Evolutionary conservation across 192 early-diverging fungal species (phyloP).

Genomic region (Allomyces arbusculus): DNA sequence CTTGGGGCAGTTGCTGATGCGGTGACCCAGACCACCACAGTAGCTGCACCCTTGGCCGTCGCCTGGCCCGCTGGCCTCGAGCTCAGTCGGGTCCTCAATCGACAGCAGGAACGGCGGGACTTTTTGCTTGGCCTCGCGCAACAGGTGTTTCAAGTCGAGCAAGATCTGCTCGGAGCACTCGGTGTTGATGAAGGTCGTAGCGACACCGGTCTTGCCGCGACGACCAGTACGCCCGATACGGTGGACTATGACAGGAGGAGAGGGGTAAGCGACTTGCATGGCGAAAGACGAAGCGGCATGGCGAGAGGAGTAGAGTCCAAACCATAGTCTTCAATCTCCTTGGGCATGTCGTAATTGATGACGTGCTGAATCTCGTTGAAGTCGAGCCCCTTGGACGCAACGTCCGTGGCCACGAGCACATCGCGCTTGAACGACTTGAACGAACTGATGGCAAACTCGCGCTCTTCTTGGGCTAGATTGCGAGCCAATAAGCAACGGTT

Average conservation of each 20-base stretch:
- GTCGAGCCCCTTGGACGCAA: slow-evolving; percentile 90
- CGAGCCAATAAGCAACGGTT: background rate
- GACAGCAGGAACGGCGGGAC: slow-evolving; percentile 71
- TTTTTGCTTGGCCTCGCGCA: slow-evolving; percentile 77
- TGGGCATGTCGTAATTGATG: slow-evolving; percentile 98
- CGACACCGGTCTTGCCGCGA: slow-evolving; percentile 84
- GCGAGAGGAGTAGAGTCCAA: background rate
- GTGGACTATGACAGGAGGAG: slow-evolving; percentile 34
- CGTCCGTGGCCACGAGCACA: slow-evolving; percentile 90
- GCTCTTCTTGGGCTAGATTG: slow-evolving; percentile 68
- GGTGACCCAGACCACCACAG: slow-evolving; percentile 89
- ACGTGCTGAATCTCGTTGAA: slow-evolving; percentile 93
- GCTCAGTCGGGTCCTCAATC: slow-evolving; percentile 71
- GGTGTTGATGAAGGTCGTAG: slow-evolving; percentile 91
- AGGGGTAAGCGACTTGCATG: background rate
- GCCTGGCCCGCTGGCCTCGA: slow-evolving; percentile 14
- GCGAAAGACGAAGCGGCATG: background rate
- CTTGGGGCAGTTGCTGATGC: slow-evolving; percentile 72
- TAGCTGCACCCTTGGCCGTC: slow-evolving; percentile 57
- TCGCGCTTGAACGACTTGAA: slow-evolving; percentile 83
- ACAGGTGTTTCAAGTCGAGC: slow-evolving; percentile 80
- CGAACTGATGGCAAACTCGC: slow-evolving; percentile 81
- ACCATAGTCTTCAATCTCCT: slow-evolving; percentile 98
- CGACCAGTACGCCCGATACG: slow-evolving; percentile 94
- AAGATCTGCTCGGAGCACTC: slow-evolving; percentile 77